Evolutionary conservation across 371 early-diverging fungal genomes (phyloP).

Genomic region (Syncephalastrum sp.): DNA sequence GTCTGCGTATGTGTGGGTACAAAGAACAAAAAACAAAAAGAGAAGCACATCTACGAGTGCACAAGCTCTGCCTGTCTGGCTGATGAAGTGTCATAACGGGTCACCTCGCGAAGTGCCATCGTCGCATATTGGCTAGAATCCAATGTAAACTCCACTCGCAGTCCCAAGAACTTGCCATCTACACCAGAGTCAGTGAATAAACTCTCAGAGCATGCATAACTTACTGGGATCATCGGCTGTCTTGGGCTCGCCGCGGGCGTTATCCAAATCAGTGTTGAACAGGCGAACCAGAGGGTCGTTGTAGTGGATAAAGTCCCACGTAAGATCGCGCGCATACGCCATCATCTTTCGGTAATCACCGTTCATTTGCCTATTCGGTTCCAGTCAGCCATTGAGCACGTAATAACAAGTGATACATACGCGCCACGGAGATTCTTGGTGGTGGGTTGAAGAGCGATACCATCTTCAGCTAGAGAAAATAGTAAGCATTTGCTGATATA

Average conservation of each 20-base stretch:
- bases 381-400: background rate
- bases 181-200: conserved; percentile 3
- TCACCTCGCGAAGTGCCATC: conserved; percentile 93
- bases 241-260: conserved; percentile 47
- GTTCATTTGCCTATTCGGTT: conserved; percentile 50
- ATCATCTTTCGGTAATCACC: conserved; percentile 83
- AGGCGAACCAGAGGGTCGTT: conserved; percentile 63
- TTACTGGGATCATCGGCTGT: conserved; percentile 38
- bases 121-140: conserved; percentile 93
- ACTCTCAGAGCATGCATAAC: background rate
- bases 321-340: conserved; percentile 41
- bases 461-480: conserved; percentile 14
- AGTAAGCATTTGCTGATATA: background rate
- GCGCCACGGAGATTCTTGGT: conserved; percentile 3
- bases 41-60: conserved; percentile 15
- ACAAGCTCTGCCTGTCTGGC: conserved; percentile 26
- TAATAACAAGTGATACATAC: conserved; percentile 6
- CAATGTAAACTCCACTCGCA: conserved; percentile 79
- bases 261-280: conserved; percentile 72
- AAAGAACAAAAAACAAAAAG: conserved; percentile 3
- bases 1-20: too few species aligned
- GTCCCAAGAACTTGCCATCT: conserved; percentile 66
- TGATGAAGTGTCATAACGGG: conserved; percentile 76
- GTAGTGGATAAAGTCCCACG: conserved; percentile 55
- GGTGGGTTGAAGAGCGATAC: conserved; percentile 7